phyloP scores from a whole-genome alignment of 2,329 filamentous ascomycete genomes.

The Penicillium sp. region DNA sequence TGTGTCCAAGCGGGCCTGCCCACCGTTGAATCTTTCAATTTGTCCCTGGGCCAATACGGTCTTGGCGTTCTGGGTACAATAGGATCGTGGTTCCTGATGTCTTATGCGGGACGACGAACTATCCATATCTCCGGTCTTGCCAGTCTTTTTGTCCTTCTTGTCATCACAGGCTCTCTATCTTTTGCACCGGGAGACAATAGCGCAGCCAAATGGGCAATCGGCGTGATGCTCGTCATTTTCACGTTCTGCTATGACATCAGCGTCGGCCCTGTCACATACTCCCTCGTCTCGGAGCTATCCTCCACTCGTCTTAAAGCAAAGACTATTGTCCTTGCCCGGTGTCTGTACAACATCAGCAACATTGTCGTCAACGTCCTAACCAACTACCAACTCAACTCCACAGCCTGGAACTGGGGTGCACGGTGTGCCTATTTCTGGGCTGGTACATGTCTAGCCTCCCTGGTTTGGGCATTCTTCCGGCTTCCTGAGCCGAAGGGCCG shows the following conservation, averaged over 20 bases:
- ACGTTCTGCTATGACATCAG: conserved; percentile 52
- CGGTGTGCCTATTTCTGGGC: conserved; percentile 44
- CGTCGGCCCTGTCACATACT: conserved; percentile 54
- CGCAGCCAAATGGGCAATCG: conserved; percentile 37
- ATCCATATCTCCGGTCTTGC: conserved; percentile 34
- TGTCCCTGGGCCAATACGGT: conserved; percentile 37
- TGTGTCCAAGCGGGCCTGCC: conserved; percentile 42
- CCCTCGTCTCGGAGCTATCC: conserved; percentile 51
- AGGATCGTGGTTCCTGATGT: conserved; percentile 50
- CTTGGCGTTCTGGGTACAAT: conserved; percentile 55
- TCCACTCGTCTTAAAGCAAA: conserved; percentile 53
- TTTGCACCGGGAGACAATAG: conserved; percentile 25
- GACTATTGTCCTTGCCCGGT: conserved; percentile 53
- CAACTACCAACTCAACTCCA: conserved; percentile 31
- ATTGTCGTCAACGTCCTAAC: conserved; percentile 42
- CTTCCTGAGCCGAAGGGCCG: conserved; percentile 44
- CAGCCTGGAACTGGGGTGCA: conserved; percentile 38
- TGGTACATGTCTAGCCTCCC: conserved; percentile 30
- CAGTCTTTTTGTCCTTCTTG: conserved; percentile 24
- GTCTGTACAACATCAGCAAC: conserved; percentile 48
- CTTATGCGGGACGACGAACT: conserved; percentile 37
- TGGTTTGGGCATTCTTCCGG: conserved; percentile 44
- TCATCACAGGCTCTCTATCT: conserved; percentile 28
- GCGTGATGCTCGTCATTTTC: conserved; percentile 47
- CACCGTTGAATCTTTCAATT: conserved; percentile 11